Conservation (phyloP, 2,329 filamentous ascomycete genomes). For the Fusarium sororula region DNA sequence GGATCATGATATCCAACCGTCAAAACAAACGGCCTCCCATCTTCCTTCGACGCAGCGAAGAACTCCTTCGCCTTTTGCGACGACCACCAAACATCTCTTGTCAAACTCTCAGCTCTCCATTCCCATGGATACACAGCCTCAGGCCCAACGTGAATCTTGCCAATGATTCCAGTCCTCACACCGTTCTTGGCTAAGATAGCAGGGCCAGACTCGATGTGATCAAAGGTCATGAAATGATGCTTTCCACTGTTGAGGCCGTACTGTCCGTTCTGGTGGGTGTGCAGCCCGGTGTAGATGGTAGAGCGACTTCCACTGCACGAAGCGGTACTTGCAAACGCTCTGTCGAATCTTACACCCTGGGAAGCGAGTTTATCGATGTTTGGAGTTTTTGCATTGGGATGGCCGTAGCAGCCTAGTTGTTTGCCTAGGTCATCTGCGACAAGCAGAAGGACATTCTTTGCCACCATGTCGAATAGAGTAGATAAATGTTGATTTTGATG, state of each 20-base stretch:
- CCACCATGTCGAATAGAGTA: neutral
- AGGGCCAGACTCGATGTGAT: slow-evolving; percentile 54
- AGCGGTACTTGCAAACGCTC: slow-evolving; percentile 54
- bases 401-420: neutral
- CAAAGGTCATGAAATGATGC: slow-evolving; percentile 55
- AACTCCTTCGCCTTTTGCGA: neutral
- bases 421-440: neutral
- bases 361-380: neutral
- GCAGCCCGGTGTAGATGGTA: slow-evolving; percentile 59
- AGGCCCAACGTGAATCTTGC: slow-evolving; percentile 60
- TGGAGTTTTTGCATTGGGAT: neutral
- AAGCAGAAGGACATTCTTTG: neutral
- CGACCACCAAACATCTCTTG: neutral
- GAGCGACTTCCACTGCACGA: slow-evolving; percentile 59
- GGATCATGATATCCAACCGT: neutral
- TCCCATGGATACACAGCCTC: neutral
- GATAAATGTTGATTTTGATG: neutral
- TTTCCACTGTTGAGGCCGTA: slow-evolving; percentile 53
- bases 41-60: neutral
- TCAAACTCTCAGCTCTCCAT: neutral
- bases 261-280: slow-evolving; percentile 57
- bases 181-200: slow-evolving; percentile 49
- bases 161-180: slow-evolving; percentile 57
- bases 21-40: neutral
- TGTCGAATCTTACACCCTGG: neutral